Base-by-base conservation (phyloP, 768 basidiomycete genomes). In the Filobasidium floriforme region DNA sequence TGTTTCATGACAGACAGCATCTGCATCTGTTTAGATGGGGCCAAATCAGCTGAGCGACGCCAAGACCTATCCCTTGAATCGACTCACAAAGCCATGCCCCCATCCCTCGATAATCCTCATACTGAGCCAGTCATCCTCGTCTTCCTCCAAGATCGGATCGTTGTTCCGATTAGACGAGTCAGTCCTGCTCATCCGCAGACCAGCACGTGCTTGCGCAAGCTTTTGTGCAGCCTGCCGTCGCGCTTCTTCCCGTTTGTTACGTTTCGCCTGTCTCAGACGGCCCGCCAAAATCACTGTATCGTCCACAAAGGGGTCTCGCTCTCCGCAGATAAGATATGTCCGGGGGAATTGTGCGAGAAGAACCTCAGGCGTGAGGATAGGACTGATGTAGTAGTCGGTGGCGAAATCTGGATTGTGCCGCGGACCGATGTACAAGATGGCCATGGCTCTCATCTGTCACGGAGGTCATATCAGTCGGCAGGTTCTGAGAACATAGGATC, bases 361-460 rank as follows among this genome's bases (percentile, higher is more conserved):
- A 62, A 85, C 81, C 59, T 83, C 81, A 5, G 94, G 94, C 7
- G 93, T 85, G 60, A 98, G 84, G 72, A 99, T 89, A 0, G 96
- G 96, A 19, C 94, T 97, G 71, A 99, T 86, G 80, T 90, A 88
- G 79, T 97, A 98, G 81, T 99, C 93, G 19, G 88, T 88, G 63
- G 86, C 85, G 76, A 99, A 93, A 78, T 98, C 92, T 7, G 96
- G 96, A 76, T 91, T 89, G 61, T 87, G 88, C 73, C 89, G 85
- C 0, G 96, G 94, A 0, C 94, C 94, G 66, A 99, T 88, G 80
- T 96, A 96, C 69, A 94, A 80, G 74, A 96, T 93, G 2, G 94
- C 94, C 96, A 99, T 99, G 0, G 94, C 93, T 41, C 96, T 89
- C 91, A 97, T 97, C 94, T 98, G 72, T n/a, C 52, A 65, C 41